phyloP scores from a whole-genome alignment of 306 rosid genomes.

The Trifolium subterraneum region DNA sequence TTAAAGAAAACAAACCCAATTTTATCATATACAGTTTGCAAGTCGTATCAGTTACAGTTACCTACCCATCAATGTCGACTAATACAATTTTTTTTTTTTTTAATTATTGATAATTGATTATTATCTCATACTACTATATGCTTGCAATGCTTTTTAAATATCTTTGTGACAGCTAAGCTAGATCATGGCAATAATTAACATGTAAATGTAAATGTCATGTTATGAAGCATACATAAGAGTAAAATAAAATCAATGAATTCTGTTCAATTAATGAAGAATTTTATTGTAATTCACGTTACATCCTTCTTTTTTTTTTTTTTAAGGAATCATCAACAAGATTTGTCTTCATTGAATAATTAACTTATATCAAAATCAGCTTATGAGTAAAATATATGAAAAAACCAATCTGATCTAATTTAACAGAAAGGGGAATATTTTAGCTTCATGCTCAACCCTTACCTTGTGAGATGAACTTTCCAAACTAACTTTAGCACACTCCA shows the following conservation, averaged over 20 bases:
- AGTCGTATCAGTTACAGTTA: slow-evolving; percentile 2
- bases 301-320: too few relatives aligned
- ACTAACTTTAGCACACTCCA: not conserved
- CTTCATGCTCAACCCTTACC: not conserved
- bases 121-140: not conserved
- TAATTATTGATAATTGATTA: slow-evolving; percentile 15
- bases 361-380: not conserved
- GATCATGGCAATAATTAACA: slow-evolving; percentile 3
- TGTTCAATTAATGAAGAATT: not conserved
- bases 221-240: not conserved
- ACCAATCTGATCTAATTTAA: not conserved
- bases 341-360: not conserved
- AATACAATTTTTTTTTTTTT: not conserved
- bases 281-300: too few relatives aligned
- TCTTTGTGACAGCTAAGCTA: not conserved
- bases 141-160: slow-evolving; percentile 14
- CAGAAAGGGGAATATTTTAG: not conserved
- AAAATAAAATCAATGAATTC: not conserved
- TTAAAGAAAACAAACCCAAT: slow-evolving; percentile 29
- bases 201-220: not conserved
- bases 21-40: not conserved
- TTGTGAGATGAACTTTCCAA: not conserved
- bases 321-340: not conserved
- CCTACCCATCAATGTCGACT: slow-evolving; percentile 39
- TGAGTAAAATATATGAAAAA: not conserved